Evolutionary conservation across 805 yeast species (phyloP).

Genomic region (Saccharomyces paradoxus): DNA sequence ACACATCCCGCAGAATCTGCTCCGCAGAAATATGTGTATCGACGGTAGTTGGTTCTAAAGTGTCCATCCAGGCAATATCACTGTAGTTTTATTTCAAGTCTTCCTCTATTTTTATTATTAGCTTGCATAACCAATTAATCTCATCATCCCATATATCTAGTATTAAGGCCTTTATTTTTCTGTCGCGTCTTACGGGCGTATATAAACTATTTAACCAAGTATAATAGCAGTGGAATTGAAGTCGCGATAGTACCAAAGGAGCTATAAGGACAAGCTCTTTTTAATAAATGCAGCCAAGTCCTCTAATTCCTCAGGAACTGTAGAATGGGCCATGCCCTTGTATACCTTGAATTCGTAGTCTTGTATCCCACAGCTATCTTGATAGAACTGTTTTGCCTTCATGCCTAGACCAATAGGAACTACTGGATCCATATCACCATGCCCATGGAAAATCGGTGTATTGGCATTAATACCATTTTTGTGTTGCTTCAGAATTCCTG

Average conservation of each 20-base stretch:
- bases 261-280: slow-evolving; percentile 5
- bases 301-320: slow-evolving; percentile 55
- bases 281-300: slow-evolving; percentile 44
- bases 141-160: neutral
- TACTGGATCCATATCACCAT: slow-evolving; percentile 73
- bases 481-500: slow-evolving; percentile 11
- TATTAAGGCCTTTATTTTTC: neutral
- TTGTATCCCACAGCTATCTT: slow-evolving; percentile 33
- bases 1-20: slow-evolving; percentile 55
- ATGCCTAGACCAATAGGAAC: slow-evolving; percentile 33
- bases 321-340: slow-evolving; percentile 58
- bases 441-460: slow-evolving; percentile 83
- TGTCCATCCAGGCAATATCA: neutral
- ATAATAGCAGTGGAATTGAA: neutral
- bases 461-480: slow-evolving; percentile 38
- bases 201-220: slow-evolving; percentile 22
- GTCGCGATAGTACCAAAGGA: neutral
- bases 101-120: neutral
- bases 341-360: slow-evolving; percentile 47
- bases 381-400: slow-evolving; percentile 39
- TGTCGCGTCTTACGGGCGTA: neutral
- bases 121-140: neutral
- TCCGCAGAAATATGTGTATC: slow-evolving; percentile 54
- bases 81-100: neutral
- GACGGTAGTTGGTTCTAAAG: neutral